These are phyloP conservation scores for Trichoderma polysporum DNA, from an alignment of 2,329 filamentous ascomycete genomes.

Conservation along the genomic window DNA sequence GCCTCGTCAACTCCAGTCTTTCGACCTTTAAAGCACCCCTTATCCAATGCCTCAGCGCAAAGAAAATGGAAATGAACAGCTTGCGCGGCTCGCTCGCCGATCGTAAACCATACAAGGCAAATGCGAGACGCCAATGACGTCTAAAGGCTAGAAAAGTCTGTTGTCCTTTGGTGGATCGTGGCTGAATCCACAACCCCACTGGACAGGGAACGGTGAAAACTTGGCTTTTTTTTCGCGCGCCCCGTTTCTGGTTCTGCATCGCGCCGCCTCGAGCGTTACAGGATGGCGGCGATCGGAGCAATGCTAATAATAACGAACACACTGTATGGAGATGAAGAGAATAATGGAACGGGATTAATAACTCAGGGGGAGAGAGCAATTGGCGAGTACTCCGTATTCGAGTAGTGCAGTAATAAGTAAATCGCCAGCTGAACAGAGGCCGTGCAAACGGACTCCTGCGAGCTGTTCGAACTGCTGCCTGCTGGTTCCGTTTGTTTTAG, in stretches of 20 bases:
- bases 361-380: not conserved
- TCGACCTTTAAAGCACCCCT: too few species aligned
- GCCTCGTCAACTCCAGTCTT: too few species aligned
- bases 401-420: too few species aligned
- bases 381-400: too few species aligned
- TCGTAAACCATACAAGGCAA: not conserved
- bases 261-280: slow-evolving; percentile 13
- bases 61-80: too few species aligned
- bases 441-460: too few species aligned
- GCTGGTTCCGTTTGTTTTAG: not conserved
- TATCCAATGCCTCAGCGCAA: not conserved
- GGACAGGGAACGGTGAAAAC: slow-evolving; percentile 8
- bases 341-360: not conserved
- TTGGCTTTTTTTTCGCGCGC: slow-evolving; percentile 16
- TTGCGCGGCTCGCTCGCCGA: not conserved
- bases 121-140: slow-evolving; percentile 16
- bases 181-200: slow-evolving; percentile 5
- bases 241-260: slow-evolving; percentile 2
- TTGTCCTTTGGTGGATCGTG: slow-evolving; percentile 1
- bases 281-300: slow-evolving; percentile 3
- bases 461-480: too few species aligned
- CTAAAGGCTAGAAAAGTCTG: not conserved
- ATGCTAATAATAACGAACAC: not conserved
- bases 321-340: slow-evolving; percentile 10
- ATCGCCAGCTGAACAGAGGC: not conserved